Percentiles rank a stretch among this genome's conserved stretches.
phyloP scores from a whole-genome alignment of 768 basidiomycete genomes.

The Boletus pseudo-olivaceus region DNA sequence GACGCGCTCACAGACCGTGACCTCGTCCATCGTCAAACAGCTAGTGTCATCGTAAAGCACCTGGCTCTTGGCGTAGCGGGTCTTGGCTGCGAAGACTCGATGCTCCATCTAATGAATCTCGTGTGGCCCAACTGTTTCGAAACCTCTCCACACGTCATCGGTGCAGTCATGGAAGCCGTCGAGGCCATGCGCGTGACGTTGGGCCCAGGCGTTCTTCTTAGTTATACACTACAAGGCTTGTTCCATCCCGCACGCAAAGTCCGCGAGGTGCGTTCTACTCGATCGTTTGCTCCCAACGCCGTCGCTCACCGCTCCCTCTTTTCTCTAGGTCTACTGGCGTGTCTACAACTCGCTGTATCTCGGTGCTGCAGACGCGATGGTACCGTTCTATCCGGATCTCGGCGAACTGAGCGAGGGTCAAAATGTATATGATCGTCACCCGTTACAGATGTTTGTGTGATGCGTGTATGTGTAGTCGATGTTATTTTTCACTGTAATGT shows the following conservation, averaged over 20 bases:
- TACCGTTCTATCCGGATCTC: constrained; percentile 93
- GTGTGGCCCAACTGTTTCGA: constrained; percentile 99
- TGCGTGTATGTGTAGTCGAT: constrained; percentile 4
- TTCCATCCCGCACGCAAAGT: constrained; percentile 98
- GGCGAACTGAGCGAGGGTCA: constrained; percentile 88
- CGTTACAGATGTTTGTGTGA: constrained; percentile 81
- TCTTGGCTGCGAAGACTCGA: constrained; percentile 95
- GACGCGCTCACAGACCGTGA: constrained; percentile 98
- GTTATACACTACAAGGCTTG: constrained; percentile 90
- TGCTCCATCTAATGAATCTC: constrained; percentile 96
- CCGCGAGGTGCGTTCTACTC: constrained; percentile 66
- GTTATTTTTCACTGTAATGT: constrained; percentile 7
- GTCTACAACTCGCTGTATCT: constrained; percentile 94
- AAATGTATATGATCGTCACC: constrained; percentile 84
- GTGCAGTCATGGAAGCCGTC: constrained; percentile 96
- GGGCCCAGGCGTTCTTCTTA: constrained; percentile 88
- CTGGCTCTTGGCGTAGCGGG: constrained; percentile 95
- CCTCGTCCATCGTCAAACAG: constrained; percentile 96
- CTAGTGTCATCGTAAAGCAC: constrained; percentile 98
- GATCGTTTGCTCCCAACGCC: not conserved
- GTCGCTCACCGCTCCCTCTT: constrained; percentile 3
- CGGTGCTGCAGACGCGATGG: constrained; percentile 86
- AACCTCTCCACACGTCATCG: constrained; percentile 96
- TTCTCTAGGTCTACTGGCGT: constrained; percentile 75
- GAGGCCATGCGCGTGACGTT: constrained; percentile 97